phyloP scores from a whole-genome alignment of 73 alveolate genomes.

The Blepharisma stoltei region DNA sequence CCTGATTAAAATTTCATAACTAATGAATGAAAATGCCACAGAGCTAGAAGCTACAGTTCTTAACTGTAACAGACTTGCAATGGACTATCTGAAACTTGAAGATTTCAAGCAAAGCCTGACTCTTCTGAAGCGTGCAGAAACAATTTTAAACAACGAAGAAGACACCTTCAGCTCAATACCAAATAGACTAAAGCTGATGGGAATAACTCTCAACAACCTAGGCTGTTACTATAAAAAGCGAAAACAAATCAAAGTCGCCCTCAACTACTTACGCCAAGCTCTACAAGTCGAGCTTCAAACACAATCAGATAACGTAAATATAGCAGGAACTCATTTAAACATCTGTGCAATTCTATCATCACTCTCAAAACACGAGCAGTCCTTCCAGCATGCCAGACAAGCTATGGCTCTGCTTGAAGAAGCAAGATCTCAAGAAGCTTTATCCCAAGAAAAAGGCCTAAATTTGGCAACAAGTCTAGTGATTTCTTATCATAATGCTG shows the following conservation, averaged over 20 bases:
- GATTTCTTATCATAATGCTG: conserved; percentile 54
- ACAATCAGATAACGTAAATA: background rate
- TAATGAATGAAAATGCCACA: background rate
- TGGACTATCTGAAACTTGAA: conserved; percentile 31
- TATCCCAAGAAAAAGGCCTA: background rate
- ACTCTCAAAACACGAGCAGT: background rate
- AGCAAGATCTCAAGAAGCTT: conserved; percentile 1
- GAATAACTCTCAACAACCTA: conserved; percentile 47
- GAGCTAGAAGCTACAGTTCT: background rate
- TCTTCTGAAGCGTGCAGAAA: conserved; percentile 27
- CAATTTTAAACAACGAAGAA: background rate
- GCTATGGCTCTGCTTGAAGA: conserved; percentile 8
- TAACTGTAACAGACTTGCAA: conserved; percentile 14
- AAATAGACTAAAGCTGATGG: conserved; percentile 11
- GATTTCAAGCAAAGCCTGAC: background rate
- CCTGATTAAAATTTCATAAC: too few relatives aligned
- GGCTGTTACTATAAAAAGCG: conserved; percentile 56
- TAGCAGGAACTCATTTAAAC: conserved; percentile 30
- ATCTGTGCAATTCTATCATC: conserved; percentile 26
- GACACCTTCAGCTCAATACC: background rate
- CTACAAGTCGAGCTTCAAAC: background rate
- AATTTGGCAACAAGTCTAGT: conserved; percentile 10
- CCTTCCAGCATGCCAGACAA: conserved; percentile 3
- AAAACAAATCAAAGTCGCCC: conserved; percentile 1
- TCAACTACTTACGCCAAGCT: background rate